Conservation (phyloP, 2,329 filamentous ascomycete genomes). For the Xylaria sp. region DNA sequence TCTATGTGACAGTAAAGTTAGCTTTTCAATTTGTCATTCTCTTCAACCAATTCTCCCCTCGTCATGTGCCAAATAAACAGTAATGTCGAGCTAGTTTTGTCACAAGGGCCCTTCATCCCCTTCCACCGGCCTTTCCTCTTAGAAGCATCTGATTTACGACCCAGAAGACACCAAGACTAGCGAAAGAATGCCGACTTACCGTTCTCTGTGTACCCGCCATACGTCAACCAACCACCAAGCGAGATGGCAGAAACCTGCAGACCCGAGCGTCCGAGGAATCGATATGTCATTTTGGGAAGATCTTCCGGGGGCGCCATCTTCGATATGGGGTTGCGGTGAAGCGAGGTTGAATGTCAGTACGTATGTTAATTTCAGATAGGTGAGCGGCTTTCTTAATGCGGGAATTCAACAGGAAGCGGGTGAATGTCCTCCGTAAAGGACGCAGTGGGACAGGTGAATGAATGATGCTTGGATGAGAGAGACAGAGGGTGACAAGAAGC, state of each 20-base stretch:
- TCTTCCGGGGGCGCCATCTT: conserved; percentile 30
- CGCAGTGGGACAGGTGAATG: not conserved
- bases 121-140: not conserved
- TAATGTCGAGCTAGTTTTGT: not conserved
- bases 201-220: conserved; percentile 73
- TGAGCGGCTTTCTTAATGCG: not conserved
- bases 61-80: not conserved
- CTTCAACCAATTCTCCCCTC: not conserved
- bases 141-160: not conserved
- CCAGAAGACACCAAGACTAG: not conserved
- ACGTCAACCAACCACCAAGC: conserved; percentile 75
- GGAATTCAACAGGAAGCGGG: not conserved
- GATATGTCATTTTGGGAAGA: conserved; percentile 31
- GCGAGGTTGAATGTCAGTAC: not conserved
- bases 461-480: not conserved
- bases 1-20: conserved; percentile 46
- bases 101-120: not conserved
- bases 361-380: too few species aligned
- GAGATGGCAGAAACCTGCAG: conserved; percentile 77
- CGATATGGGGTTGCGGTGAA: not conserved
- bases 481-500: too few species aligned
- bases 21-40: not conserved
- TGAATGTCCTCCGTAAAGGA: not conserved
- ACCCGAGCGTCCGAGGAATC: conserved; percentile 63
- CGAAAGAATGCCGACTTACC: conserved; percentile 49